Evolutionary conservation across 306 rosid species (phyloP).

Genomic region (Lathyrus tuberosus): DNA sequence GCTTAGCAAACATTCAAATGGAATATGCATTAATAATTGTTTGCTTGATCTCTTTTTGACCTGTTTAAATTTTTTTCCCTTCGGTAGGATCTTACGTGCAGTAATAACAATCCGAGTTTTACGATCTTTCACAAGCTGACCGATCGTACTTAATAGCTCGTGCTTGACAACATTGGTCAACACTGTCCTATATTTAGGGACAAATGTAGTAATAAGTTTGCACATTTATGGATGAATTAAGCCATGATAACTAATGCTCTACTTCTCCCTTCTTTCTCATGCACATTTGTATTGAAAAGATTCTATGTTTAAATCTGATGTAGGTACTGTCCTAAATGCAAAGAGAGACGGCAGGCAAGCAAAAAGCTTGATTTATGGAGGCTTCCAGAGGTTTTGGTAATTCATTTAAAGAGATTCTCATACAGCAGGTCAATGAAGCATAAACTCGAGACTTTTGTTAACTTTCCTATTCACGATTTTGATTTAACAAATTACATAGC

Average conservation of each 20-base stretch:
- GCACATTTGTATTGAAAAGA: too few relatives aligned
- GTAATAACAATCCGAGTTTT: too few relatives aligned
- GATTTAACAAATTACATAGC: constrained; percentile 90
- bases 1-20: constrained; percentile 24
- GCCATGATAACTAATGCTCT: too few relatives aligned
- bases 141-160: too few relatives aligned
- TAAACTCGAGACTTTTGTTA: constrained; percentile 89
- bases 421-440: constrained; percentile 99
- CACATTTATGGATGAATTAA: background rate
- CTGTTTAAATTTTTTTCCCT: background rate
- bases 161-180: too few relatives aligned
- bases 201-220: background rate
- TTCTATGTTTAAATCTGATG: constrained; percentile 34
- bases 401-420: constrained; percentile 95
- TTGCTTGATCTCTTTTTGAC: constrained; percentile 34
- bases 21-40: constrained; percentile 21
- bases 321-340: constrained; percentile 93
- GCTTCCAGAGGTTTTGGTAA: constrained; percentile 95
- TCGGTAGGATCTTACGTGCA: too few relatives aligned
- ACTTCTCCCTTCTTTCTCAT: too few relatives aligned
- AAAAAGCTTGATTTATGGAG: constrained; percentile 98
- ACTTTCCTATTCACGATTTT: constrained; percentile 91
- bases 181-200: too few relatives aligned
- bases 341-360: constrained; percentile 96
- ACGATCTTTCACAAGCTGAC: too few relatives aligned